These are phyloP conservation scores for Aspergillus baeticus DNA, from an alignment of 495 filamentous ascomycete species.

Conservation along the genomic window DNA sequence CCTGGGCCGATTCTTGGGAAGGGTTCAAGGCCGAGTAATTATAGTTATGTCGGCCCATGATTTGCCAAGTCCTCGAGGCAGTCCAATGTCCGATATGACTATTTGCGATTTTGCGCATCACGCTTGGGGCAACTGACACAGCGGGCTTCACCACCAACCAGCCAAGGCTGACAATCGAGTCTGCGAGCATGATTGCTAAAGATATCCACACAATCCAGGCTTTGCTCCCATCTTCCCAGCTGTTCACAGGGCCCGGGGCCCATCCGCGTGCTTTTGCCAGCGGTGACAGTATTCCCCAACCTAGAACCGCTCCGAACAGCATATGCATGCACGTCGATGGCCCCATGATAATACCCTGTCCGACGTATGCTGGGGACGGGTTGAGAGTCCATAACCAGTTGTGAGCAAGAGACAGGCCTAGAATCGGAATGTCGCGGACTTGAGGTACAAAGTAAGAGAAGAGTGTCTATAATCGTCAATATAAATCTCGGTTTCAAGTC, in stretches of 20 bases:
- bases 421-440: constrained; percentile 78
- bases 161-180: constrained; percentile 83
- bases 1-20: constrained; percentile 20
- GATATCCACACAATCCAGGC: constrained; percentile 98
- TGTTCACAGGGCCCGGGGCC: constrained; percentile 81
- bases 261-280: constrained; percentile 81
- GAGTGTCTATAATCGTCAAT: constrained; percentile 60
- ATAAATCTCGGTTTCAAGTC: background rate
- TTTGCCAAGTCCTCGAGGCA: constrained; percentile 9
- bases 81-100: constrained; percentile 30
- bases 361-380: constrained; percentile 90
- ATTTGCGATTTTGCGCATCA: constrained; percentile 28
- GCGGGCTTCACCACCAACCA: constrained; percentile 71
- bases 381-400: constrained; percentile 97
- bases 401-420: constrained; percentile 69
- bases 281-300: constrained; percentile 90
- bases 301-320: constrained; percentile 85
- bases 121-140: constrained; percentile 39
- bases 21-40: constrained; percentile 42
- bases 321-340: constrained; percentile 93
- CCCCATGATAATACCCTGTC: constrained; percentile 76
- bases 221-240: constrained; percentile 90
- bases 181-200: constrained; percentile 93
- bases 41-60: constrained; percentile 24
- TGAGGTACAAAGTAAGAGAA: constrained; percentile 89